A percentile compares a stretch with the other conserved stretches of the same genome.
phyloP scores from a whole-genome alignment of 202 grass and related monocot species.

The Bolboschoenoplectus hybrid region DNA sequence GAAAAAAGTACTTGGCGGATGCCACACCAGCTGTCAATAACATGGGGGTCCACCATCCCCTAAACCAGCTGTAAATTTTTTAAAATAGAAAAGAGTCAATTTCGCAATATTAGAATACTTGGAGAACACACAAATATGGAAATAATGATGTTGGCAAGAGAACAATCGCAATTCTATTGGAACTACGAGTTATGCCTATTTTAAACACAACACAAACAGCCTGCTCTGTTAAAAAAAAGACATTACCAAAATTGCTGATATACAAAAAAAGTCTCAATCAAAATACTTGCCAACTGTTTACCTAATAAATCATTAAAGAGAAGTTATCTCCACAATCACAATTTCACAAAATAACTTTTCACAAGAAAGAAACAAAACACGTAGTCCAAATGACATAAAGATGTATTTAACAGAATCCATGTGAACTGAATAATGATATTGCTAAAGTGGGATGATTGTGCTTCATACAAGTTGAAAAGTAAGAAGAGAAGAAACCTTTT shows the following conservation, averaged over 20 bases:
- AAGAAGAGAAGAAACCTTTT: constrained; percentile 51
- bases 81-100: background rate
- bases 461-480: background rate
- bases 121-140: background rate
- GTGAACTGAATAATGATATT: background rate
- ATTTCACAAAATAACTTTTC: background rate
- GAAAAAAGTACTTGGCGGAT: constrained; percentile 82
- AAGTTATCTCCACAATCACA: background rate
- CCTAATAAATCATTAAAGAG: background rate
- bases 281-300: background rate
- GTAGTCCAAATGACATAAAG: background rate
- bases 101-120: background rate
- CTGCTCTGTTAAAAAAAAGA: background rate
- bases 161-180: background rate
- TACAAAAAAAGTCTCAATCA: background rate
- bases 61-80: constrained; percentile 33
- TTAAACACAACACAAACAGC: background rate
- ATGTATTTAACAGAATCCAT: background rate
- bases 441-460: background rate
- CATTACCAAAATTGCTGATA: constrained; percentile 4
- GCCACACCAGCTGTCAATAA: constrained; percentile 80
- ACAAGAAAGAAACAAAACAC: background rate
- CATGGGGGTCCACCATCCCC: constrained; percentile 96
- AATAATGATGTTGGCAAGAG: background rate
- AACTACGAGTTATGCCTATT: background rate